Conservation (phyloP, 1,139 yeast genomes). For the Yamadazyma atlantica region DNA sequence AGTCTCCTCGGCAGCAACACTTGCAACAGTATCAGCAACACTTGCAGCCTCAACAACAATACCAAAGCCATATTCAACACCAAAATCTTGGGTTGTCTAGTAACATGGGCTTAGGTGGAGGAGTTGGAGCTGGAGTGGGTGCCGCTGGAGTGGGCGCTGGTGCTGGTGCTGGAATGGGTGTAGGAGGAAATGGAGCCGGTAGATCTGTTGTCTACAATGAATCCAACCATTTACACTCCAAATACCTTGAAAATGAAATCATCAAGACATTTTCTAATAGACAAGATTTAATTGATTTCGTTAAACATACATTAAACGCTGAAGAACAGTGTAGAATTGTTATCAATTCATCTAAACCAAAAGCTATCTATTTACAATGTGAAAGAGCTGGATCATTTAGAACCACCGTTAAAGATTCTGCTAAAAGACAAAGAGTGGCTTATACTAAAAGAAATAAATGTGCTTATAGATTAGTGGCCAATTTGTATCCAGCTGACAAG, state of each 20-base stretch:
- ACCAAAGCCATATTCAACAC: slow-evolving; percentile 11
- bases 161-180: too few species aligned
- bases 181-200: slow-evolving; percentile 6
- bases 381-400: slow-evolving; percentile 49
- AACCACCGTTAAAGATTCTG: slow-evolving; percentile 49
- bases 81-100: slow-evolving; percentile 4
- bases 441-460: slow-evolving; percentile 52
- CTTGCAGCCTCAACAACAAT: slow-evolving; percentile 10
- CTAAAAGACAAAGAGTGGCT: slow-evolving; percentile 51
- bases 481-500: slow-evolving; percentile 45
- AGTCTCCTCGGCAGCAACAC: slow-evolving; percentile 11
- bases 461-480: slow-evolving; percentile 50
- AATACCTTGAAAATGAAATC: slow-evolving; percentile 43
- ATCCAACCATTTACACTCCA: slow-evolving; percentile 11
- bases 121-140: too few species aligned
- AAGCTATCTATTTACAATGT: slow-evolving; percentile 52
- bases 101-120: background rate
- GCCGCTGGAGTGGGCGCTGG: too few species aligned
- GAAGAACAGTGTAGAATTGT: slow-evolving; percentile 51
- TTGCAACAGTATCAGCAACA: slow-evolving; percentile 10
- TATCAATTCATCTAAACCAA: slow-evolving; percentile 49
- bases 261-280: slow-evolving; percentile 46
- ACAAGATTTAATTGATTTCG: slow-evolving; percentile 43
- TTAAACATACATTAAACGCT: slow-evolving; percentile 40
- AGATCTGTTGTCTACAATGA: slow-evolving; percentile 1